These are phyloP conservation scores for Panicum virgatum DNA, from an alignment of 202 grass and related monocot species.

Conservation along the genomic window DNA sequence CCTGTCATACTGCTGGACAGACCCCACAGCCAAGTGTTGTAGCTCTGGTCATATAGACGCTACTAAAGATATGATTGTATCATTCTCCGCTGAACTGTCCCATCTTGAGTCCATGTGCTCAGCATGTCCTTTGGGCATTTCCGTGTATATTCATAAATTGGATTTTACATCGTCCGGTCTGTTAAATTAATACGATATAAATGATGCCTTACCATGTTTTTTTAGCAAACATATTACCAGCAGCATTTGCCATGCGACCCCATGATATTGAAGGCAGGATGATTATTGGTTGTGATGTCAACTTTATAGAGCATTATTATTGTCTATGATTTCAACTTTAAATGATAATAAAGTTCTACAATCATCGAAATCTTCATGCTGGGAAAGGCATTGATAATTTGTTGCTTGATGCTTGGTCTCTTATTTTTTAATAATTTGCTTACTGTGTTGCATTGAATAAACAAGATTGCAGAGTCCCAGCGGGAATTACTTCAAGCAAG, in stretches of 20 bases:
- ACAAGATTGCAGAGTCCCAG: constrained; percentile 80
- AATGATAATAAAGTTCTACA: constrained; percentile 24
- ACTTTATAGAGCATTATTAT: not conserved
- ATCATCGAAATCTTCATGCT: constrained; percentile 34
- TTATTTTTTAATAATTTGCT: constrained; percentile 34
- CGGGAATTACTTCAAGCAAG: constrained; percentile 74
- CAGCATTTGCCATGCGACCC: constrained; percentile 29
- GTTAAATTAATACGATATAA: not conserved
- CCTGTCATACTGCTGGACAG: not conserved
- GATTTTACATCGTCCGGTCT: constrained; percentile 6
- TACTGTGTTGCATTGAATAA: constrained; percentile 29
- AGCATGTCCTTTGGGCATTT: not conserved
- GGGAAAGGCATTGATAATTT: constrained; percentile 5
- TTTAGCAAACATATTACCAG: constrained; percentile 32
- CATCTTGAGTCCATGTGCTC: not conserved
- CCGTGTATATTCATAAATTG: not conserved
- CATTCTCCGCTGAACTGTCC: not conserved
- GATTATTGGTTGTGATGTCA: constrained; percentile 42
- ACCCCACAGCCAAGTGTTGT: not conserved
- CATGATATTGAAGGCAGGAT: constrained; percentile 7
- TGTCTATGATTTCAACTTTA: constrained; percentile 19
- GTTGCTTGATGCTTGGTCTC: constrained; percentile 12
- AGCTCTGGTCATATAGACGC: constrained; percentile 9
- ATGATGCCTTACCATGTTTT: constrained; percentile 5
- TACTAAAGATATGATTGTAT: not conserved